Percentiles rank a stretch among this genome's conserved stretches.
Evolutionary conservation across 2,329 filamentous ascomycete species (phyloP).

Genomic region (Ceratocystiopsis brevicomis): DNA sequence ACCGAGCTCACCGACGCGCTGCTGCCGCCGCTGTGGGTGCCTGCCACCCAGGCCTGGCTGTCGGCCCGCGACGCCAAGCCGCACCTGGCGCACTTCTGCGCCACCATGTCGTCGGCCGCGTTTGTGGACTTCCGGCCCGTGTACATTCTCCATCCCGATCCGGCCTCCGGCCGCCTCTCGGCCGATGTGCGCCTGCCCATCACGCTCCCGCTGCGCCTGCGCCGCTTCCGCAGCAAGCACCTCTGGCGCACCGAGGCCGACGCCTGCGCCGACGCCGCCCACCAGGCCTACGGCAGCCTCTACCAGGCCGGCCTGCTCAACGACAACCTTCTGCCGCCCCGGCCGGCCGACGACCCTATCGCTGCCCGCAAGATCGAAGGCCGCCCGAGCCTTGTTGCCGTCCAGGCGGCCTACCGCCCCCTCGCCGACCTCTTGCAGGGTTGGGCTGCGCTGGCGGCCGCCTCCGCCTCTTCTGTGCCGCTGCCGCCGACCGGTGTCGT

Average conservation of each 20-base stretch:
- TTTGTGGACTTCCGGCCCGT: slow-evolving; percentile 49
- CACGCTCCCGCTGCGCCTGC: slow-evolving; percentile 43
- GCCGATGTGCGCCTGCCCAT: slow-evolving; percentile 54
- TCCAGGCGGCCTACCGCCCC: slow-evolving; percentile 23
- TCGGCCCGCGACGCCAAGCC: slow-evolving; percentile 53
- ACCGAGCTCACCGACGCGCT: slow-evolving; percentile 18
- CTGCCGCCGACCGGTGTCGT: neutral
- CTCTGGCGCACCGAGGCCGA: slow-evolving; percentile 54
- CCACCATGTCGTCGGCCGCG: slow-evolving; percentile 32
- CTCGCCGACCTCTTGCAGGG: slow-evolving; percentile 25
- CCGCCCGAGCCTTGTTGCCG: slow-evolving; percentile 17
- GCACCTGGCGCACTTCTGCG: slow-evolving; percentile 74
- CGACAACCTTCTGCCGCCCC: slow-evolving; percentile 54
- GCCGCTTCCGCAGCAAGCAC: slow-evolving; percentile 28
- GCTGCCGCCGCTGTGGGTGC: slow-evolving; percentile 7
- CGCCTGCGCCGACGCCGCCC: slow-evolving; percentile 65
- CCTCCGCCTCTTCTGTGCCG: neutral
- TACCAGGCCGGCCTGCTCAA: slow-evolving; percentile 56
- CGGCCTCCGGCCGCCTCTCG: slow-evolving; percentile 17
- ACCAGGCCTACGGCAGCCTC: slow-evolving; percentile 56
- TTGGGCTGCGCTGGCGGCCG: slow-evolving; percentile 18
- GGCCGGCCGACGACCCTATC: slow-evolving; percentile 1
- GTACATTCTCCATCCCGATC: slow-evolving; percentile 35
- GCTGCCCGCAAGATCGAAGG: slow-evolving; percentile 18
- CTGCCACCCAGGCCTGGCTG: slow-evolving; percentile 39